Conservation (phyloP, 1,284 basidiomycete species). For the Trichosporon inkin region DNA sequence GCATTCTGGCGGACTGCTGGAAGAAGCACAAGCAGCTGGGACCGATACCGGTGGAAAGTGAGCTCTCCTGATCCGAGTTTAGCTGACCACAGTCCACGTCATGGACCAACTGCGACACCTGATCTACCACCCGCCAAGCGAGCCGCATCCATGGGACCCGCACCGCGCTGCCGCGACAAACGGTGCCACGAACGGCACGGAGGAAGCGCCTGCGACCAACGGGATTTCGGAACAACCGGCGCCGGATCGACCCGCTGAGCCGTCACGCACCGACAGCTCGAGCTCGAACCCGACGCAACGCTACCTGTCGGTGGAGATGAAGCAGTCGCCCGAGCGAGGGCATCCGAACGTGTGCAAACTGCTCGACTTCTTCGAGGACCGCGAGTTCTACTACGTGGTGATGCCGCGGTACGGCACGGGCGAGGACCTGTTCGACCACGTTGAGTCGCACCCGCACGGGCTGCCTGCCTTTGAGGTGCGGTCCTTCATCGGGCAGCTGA, state of each 20-base stretch:
- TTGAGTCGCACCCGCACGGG: constrained; percentile 83
- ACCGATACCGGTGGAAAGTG: constrained; percentile 91
- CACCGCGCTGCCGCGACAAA: background rate
- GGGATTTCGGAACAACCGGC: background rate
- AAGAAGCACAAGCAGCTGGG: constrained; percentile 92
- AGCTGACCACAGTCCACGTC: constrained; percentile 64
- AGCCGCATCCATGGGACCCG: constrained; percentile 71
- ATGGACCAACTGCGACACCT: constrained; percentile 77
- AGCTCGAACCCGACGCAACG: constrained; percentile 32
- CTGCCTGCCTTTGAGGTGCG: constrained; percentile 71
- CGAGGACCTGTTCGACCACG: constrained; percentile 87
- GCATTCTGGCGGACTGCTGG: constrained; percentile 98
- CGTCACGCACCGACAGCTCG: constrained; percentile 23
- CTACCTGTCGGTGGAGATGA: constrained; percentile 39
- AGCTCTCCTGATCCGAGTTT: constrained; percentile 17
- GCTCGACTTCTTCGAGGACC: constrained; percentile 96
- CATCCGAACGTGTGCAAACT: constrained; percentile 68
- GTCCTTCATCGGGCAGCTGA: constrained; percentile 87
- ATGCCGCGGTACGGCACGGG: constrained; percentile 56
- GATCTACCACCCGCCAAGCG: constrained; percentile 65
- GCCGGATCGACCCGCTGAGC: constrained; percentile 18
- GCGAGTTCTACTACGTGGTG: constrained; percentile 83
- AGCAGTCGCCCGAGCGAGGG: constrained; percentile 39
- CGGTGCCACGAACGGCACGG: background rate
- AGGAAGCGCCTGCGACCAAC: background rate